Percentiles rank a stretch among this genome's conserved stretches.
Evolutionary conservation across 805 yeast genomes (phyloP).

Genomic region (Spathaspora passalidarum): DNA sequence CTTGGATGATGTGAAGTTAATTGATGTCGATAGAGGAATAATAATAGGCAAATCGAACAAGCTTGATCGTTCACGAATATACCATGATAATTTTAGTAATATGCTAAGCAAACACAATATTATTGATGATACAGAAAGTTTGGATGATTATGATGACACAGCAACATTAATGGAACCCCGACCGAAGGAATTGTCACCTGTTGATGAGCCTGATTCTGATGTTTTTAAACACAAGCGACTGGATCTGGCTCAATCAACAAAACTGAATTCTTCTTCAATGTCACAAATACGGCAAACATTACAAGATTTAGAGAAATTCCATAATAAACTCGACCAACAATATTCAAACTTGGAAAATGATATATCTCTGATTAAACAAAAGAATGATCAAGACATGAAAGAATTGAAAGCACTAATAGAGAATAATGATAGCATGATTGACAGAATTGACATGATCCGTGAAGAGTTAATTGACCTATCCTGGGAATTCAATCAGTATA

Average conservation of each 20-base stretch:
- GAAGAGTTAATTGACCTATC: slow-evolving; percentile 2
- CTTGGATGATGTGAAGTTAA: slow-evolving; percentile 17
- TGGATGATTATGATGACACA: slow-evolving; percentile 10
- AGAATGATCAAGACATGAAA: slow-evolving; percentile 3
- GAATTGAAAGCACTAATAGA: not conserved
- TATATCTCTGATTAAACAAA: slow-evolving; percentile 2
- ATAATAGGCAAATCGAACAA: slow-evolving; percentile 16
- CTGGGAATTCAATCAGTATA: slow-evolving; percentile 1
- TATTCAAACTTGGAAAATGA: slow-evolving; percentile 3
- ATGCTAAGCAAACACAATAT: not conserved
- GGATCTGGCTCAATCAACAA: not conserved
- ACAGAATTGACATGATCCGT: slow-evolving; percentile 2
- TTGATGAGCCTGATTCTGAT: not conserved
- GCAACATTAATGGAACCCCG: slow-evolving; percentile 12
- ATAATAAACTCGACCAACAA: slow-evolving; percentile 4
- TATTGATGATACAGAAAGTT: slow-evolving; percentile 1
- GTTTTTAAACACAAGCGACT: not conserved
- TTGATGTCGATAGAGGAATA: slow-evolving; percentile 12
- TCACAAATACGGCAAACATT: slow-evolving; percentile 6
- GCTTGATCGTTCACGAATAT: not conserved
- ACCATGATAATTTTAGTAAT: not conserved
- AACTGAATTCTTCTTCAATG: not conserved
- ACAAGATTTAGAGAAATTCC: slow-evolving; percentile 9
- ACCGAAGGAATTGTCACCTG: not conserved
- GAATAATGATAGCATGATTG: slow-evolving; percentile 6